phyloP scores from a whole-genome alignment of 2,329 filamentous ascomycete species.

The Penicillium sclerotigenum region DNA sequence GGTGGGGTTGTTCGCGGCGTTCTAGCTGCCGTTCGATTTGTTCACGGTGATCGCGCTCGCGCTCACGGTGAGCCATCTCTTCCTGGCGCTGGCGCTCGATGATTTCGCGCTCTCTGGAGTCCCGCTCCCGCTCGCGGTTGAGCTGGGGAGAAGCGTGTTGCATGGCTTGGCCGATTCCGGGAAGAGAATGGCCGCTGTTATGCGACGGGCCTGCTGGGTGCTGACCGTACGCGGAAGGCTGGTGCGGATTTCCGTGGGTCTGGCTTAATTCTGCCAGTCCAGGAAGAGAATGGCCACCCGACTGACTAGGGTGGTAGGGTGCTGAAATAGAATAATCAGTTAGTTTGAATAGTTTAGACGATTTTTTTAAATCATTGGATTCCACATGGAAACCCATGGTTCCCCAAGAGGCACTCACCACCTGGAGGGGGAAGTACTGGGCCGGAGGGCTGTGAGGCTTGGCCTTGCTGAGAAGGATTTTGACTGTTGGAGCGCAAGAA shows the following conservation, averaged over 20 bases:
- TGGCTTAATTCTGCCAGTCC: conserved; percentile 48
- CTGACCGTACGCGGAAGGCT: conserved; percentile 44
- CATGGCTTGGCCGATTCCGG: conserved; percentile 43
- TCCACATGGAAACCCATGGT: background rate
- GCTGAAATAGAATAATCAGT: conserved; percentile 26
- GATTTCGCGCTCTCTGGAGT: conserved; percentile 55
- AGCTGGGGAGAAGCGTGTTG: conserved; percentile 43
- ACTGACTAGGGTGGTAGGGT: conserved; percentile 44
- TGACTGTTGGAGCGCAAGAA: conserved; percentile 27
- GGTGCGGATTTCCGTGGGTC: conserved; percentile 41
- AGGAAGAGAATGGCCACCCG: conserved; percentile 46
- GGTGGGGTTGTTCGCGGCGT: conserved; percentile 58
- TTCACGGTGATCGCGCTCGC: conserved; percentile 50
- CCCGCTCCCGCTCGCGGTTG: conserved; percentile 47
- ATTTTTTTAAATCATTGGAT: background rate
- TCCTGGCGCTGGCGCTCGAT: conserved; percentile 53
- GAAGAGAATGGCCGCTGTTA: conserved; percentile 37
- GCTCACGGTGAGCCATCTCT: conserved; percentile 48
- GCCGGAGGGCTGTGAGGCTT: conserved; percentile 37
- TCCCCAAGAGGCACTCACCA: conserved; percentile 31
- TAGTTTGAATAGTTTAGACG: conserved; percentile 18
- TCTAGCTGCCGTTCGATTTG: conserved; percentile 58
- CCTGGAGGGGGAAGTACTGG: conserved; percentile 41
- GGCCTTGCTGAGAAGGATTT: conserved; percentile 40
- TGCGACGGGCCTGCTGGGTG: conserved; percentile 39